A percentile compares a stretch with the other conserved stretches of the same genome.
Conservation (phyloP, 495 filamentous ascomycete species). For the Aspergillus ellipticus region DNA sequence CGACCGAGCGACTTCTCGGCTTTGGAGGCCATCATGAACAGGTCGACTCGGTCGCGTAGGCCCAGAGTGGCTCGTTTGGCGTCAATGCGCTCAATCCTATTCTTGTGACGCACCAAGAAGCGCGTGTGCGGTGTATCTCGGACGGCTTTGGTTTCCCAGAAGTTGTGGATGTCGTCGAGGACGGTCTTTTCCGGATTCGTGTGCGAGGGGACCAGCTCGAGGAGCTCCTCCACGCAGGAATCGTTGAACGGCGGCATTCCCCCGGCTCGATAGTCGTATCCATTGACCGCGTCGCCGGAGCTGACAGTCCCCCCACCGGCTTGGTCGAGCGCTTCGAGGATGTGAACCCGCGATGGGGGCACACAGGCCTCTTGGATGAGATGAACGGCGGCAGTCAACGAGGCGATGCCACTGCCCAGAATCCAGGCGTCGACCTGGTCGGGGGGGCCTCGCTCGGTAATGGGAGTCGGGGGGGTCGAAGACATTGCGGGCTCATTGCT, state of each 20-base stretch:
- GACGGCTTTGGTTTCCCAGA: conserved; percentile 8
- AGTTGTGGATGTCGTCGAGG: conserved; percentile 26
- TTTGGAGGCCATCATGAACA: conserved; percentile 28
- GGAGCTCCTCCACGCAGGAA: conserved; percentile 31
- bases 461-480: neutral
- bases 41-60: conserved; percentile 26
- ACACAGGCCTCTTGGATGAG: conserved; percentile 43
- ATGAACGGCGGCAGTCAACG: conserved; percentile 38
- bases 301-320: conserved; percentile 34
- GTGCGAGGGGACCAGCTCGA: conserved; percentile 32
- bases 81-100: conserved; percentile 8
- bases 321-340: conserved; percentile 31
- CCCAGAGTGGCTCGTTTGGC: conserved; percentile 19
- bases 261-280: conserved; percentile 37
- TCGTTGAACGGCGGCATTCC: conserved; percentile 37
- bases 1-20: conserved; percentile 29
- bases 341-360: conserved; percentile 36
- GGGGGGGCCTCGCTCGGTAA: neutral
- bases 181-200: conserved; percentile 20
- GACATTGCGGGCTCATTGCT: neutral
- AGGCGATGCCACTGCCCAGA: conserved; percentile 40
- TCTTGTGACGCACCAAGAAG: conserved; percentile 11
- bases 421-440: conserved; percentile 27
- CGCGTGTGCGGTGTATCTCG: conserved; percentile 14
- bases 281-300: conserved; percentile 29